Base-by-base conservation (phyloP, 139 green algal species). In the Picochlorum sp. region DNA sequence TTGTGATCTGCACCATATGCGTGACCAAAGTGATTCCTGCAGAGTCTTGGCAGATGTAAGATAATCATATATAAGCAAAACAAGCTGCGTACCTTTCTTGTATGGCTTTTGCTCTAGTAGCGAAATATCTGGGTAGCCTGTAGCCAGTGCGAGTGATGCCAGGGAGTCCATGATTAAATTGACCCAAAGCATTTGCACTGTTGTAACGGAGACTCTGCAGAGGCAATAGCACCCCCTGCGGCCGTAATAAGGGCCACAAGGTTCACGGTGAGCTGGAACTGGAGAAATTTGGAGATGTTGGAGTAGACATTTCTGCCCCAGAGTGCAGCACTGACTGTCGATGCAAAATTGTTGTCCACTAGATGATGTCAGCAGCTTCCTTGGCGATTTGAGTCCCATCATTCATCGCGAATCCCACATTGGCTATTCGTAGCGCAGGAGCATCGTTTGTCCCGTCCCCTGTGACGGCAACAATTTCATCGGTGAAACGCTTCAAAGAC, bases 111-210 rank as follows among this genome's bases (percentile, higher is more conserved):
- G 63, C 59, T 84, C 75, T 21, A 94, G 73, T 63, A 92, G 51
- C 1, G 57, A 68, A 3, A 80, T 73, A 26, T 72, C 84, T n/a
- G 88, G 87, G 20, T 80, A 49, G 54, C 92, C 86, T 2, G 87
- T 95, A 14, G 88, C 87, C 47, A 95, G 73, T 4, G 87, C 82
- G 69, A 95, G 73, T 18, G 67, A 80, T 18, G 87, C 88, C 4
- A 95, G 73, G 2, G 75, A 86, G 76, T 95, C 87, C 83, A 95
- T 95, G 71, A 96, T 92, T 15, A 96, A 79, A 73, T 96, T 96
- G 8, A 96, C 86, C 88, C 87, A 89, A 24, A 89, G 80, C 80
- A 90, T 86, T 70, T 88, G 84, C 30, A 94, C 85, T 1, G 83
- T 79, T 4, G 73, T 82, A 94, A 72, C 0, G 83, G 87, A n/a